phyloP scores from a whole-genome alignment of 2,329 filamentous ascomycete species.

The Colletotrichum spaethianum region DNA sequence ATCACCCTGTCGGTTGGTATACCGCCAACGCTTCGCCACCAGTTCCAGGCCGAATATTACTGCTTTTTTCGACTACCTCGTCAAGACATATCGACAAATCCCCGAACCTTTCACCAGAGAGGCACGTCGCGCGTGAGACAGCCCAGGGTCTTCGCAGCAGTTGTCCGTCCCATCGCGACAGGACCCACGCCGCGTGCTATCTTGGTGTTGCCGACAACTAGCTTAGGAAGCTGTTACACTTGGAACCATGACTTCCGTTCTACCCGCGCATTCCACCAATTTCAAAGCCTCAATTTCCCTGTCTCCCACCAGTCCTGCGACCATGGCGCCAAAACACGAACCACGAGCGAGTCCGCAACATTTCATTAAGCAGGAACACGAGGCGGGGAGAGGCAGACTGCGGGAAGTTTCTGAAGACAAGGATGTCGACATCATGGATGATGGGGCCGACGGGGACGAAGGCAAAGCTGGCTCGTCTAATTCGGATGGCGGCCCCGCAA shows the following conservation, averaged over 20 bases:
- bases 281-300: constrained; percentile 56
- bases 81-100: background rate
- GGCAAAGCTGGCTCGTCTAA: constrained; percentile 65
- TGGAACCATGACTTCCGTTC: constrained; percentile 58
- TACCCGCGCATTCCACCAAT: constrained; percentile 56
- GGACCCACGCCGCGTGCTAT: constrained; percentile 7
- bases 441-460: constrained; percentile 55
- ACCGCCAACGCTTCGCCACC: constrained; percentile 13
- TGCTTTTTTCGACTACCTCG: background rate
- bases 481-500: constrained; percentile 67
- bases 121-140: background rate
- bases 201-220: constrained; percentile 18
- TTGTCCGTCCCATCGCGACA: constrained; percentile 27
- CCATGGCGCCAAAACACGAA: constrained; percentile 60
- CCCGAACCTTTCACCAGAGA: background rate
- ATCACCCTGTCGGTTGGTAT: background rate
- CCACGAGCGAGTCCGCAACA: constrained; percentile 54
- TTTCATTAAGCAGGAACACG: constrained; percentile 57
- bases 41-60: background rate
- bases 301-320: constrained; percentile 55
- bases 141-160: constrained; percentile 9
- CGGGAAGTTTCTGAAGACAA: constrained; percentile 60
- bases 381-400: constrained; percentile 56
- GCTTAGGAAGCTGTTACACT: background rate
- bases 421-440: constrained; percentile 58